phyloP scores from a whole-genome alignment of 2,329 filamentous ascomycete genomes.

The Botryosphaeria dothidea region DNA sequence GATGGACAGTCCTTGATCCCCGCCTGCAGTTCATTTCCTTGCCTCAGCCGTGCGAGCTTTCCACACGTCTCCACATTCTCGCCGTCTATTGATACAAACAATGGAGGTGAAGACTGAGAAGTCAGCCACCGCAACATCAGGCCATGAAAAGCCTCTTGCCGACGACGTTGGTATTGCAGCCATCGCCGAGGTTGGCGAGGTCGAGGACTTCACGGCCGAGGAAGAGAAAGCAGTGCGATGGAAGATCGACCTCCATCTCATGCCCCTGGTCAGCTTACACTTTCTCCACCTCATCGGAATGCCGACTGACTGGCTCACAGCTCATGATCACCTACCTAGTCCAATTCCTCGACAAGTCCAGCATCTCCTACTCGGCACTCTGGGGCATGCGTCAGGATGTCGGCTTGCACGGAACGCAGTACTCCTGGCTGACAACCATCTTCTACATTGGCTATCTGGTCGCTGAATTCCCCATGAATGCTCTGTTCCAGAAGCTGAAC shows the following conservation, averaged over 20 bases:
- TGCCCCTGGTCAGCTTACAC: background rate
- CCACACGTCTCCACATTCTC: background rate
- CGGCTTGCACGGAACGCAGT: slow-evolving; percentile 26
- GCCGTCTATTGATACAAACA: background rate
- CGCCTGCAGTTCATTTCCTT: background rate
- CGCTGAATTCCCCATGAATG: slow-evolving; percentile 16
- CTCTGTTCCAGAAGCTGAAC: slow-evolving; percentile 19
- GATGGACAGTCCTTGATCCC: background rate
- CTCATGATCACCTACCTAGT: slow-evolving; percentile 26
- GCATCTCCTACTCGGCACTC: slow-evolving; percentile 26
- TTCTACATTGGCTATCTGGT: slow-evolving; percentile 26
- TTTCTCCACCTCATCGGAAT: background rate
- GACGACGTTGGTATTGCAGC: slow-evolving; percentile 1
- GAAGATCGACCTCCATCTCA: slow-evolving; percentile 47
- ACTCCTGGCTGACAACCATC: slow-evolving; percentile 29
- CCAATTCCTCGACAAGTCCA: slow-evolving; percentile 26
- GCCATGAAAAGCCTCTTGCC: background rate
- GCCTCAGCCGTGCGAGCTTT: background rate
- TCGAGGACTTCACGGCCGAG: slow-evolving; percentile 44
- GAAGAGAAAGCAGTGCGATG: slow-evolving; percentile 53
- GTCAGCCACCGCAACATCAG: background rate
- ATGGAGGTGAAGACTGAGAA: background rate
- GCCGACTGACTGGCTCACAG: slow-evolving; percentile 13
- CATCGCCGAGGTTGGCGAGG: background rate
- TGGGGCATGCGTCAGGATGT: slow-evolving; percentile 27